Base-by-base conservation (phyloP, 176 grass and related monocot genomes). In the Rhynchospora breviuscula region DNA sequence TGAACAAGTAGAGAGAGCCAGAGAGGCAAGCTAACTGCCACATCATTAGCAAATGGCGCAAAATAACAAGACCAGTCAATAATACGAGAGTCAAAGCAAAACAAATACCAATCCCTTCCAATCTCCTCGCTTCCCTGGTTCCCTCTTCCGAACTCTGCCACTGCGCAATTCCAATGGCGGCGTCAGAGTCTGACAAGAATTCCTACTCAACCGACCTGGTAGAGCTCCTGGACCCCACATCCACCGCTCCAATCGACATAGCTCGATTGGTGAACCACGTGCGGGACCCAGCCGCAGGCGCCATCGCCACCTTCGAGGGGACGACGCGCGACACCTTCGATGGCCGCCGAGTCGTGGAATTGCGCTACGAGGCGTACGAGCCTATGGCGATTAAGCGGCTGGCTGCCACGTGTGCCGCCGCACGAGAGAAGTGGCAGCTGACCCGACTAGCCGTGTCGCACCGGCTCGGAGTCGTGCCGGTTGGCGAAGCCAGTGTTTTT, bases 261-360 rank as follows among this genome's bases (percentile, higher is more conserved):
- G 6, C 17, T 22, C 85, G 92, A 82, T 89, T 94, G 81, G 84
- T 94, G 46, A 83, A 89, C 81, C 87, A 92, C 90, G 95, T 97
- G 8, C 95, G 92, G 52, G 88, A 97, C 87, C 85, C 89, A 12
- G 88, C 89, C 1, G 92, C 95, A 14, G 94, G 94, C 33, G 94
- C 94, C 79, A 92, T 97, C 87, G 92, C 94, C 7, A 97, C 94
- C 44, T 97, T 97, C 85, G 92, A 97, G 81, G 95, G 95, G 23
- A 94, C 92, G 17, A 94, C 95, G 4, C 90, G 92, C 43, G 90
- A 92, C 92, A 79, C 85, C 90, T 97, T 97, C 88, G 88, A 77
- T 7, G 94, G 92, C 64, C 78, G 87, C 80, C 92, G 90, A 29
- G 95, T 94, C 15, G 85, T 97, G 63, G 95, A 97, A 88, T 90